phyloP scores from a whole-genome alignment of 2,329 filamentous ascomycete genomes.

The Didymella pinodella region DNA sequence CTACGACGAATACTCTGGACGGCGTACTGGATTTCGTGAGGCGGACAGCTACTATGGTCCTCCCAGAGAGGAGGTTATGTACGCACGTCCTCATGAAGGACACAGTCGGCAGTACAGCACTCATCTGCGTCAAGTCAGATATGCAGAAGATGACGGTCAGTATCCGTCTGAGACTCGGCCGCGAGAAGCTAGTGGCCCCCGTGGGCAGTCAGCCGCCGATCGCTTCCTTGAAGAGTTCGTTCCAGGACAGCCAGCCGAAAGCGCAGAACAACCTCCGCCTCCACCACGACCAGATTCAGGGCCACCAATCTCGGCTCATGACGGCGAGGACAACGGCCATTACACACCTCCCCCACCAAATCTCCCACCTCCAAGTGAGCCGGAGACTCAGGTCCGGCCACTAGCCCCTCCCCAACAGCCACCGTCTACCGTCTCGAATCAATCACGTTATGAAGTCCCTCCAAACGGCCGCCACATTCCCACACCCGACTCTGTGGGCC shows the following conservation, averaged over 20 bases:
- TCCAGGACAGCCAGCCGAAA: constrained; percentile 28
- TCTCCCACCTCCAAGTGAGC: constrained; percentile 25
- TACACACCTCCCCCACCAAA: constrained; percentile 42
- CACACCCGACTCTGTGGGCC: constrained; percentile 36
- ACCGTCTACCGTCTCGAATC: constrained; percentile 45
- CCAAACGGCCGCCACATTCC: constrained; percentile 35
- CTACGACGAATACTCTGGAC: constrained; percentile 43
- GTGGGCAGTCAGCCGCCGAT: constrained; percentile 44
- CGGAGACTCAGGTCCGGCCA: constrained; percentile 23
- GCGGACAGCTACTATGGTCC: constrained; percentile 42
- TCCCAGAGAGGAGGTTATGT: constrained; percentile 37
- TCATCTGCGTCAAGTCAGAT: constrained; percentile 39
- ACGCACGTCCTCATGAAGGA: constrained; percentile 40
- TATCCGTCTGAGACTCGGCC: constrained; percentile 32
- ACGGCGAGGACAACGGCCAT: constrained; percentile 39
- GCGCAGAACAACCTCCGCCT: constrained; percentile 26
- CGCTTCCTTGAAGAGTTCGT: constrained; percentile 48
- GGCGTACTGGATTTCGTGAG: constrained; percentile 45
- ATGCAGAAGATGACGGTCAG: constrained; percentile 37
- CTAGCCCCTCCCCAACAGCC: constrained; percentile 34
- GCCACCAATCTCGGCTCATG: constrained; percentile 27
- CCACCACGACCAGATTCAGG: constrained; percentile 28
- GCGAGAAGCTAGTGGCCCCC: constrained; percentile 32
- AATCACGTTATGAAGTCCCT: constrained; percentile 40
- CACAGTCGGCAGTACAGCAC: constrained; percentile 39